Evolutionary conservation across 768 basidiomycete species (phyloP).

Genomic region (Pisolithus sp.): DNA sequence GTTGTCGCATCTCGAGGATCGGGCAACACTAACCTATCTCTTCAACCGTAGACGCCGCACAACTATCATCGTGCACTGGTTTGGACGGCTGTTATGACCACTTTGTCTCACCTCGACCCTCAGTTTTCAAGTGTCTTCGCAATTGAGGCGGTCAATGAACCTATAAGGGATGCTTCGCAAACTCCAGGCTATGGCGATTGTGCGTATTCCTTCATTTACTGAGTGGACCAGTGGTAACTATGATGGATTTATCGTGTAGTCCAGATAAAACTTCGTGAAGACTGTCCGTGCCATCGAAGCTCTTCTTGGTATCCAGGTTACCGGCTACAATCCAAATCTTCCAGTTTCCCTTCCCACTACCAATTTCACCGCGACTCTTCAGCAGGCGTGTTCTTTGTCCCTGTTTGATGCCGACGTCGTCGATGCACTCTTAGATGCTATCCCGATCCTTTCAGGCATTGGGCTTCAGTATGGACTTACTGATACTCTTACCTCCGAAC

Average conservation of each 20-base stretch:
- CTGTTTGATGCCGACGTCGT: slow-evolving; percentile 26
- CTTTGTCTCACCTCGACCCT: slow-evolving; percentile 63
- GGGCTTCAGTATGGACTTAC: slow-evolving; percentile 14
- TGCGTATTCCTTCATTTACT: slow-evolving; percentile 27
- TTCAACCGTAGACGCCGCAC: slow-evolving; percentile 44
- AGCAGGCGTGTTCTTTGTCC: slow-evolving; percentile 8
- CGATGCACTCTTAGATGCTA: slow-evolving; percentile 29
- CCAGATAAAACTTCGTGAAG: slow-evolving; percentile 62
- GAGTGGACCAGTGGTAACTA: not conserved
- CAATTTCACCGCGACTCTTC: slow-evolving; percentile 33
- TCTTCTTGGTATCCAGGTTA: slow-evolving; percentile 46
- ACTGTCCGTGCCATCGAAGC: slow-evolving; percentile 62
- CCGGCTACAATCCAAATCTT: slow-evolving; percentile 6
- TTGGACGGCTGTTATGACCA: slow-evolving; percentile 80
- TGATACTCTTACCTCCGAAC: slow-evolving; percentile 16
- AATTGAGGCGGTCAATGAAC: slow-evolving; percentile 75
- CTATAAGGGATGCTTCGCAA: slow-evolving; percentile 59
- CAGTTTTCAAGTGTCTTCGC: slow-evolving; percentile 58
- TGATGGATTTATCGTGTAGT: slow-evolving; percentile 32
- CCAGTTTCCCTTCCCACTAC: slow-evolving; percentile 16
- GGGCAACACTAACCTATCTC: not conserved
- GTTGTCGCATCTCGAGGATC: slow-evolving; percentile 6
- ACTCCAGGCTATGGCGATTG: slow-evolving; percentile 71
- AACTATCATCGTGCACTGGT: slow-evolving; percentile 74
- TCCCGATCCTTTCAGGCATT: slow-evolving; percentile 32